Evolutionary conservation across 805 yeast species (phyloP).

Genomic region (Zygosaccharomyces pseudorouxii): DNA sequence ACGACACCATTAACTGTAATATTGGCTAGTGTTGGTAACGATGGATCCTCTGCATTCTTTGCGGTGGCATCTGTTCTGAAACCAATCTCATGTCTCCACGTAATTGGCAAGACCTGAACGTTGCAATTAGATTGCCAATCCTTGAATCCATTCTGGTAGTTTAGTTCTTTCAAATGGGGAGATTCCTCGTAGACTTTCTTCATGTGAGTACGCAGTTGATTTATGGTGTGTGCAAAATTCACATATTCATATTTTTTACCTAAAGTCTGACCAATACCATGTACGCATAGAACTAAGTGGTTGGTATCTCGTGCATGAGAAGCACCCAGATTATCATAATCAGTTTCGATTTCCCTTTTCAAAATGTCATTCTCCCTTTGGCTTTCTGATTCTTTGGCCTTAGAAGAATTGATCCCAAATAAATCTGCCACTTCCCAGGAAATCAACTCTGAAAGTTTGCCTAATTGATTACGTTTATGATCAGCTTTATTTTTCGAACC

Average conservation of each 20-base stretch:
- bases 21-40: conserved; percentile 60
- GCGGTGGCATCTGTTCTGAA: conserved; percentile 49
- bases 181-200: conserved; percentile 45
- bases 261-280: conserved; percentile 90
- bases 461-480: conserved; percentile 9
- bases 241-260: conserved; percentile 75
- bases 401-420: conserved; percentile 4
- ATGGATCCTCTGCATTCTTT: conserved; percentile 36
- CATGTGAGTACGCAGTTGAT: conserved; percentile 56
- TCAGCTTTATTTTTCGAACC: conserved; percentile 15
- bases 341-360: conserved; percentile 48
- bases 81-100: conserved; percentile 81
- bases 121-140: conserved; percentile 48
- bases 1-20: conserved; percentile 74
- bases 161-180: conserved; percentile 39
- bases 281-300: conserved; percentile 76
- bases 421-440: conserved; percentile 21
- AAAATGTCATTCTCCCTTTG: conserved; percentile 32
- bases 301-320: conserved; percentile 40
- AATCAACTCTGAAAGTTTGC: conserved; percentile 21
- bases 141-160: conserved; percentile 40
- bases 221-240: conserved; percentile 82
- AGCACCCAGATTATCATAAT: conserved; percentile 45
- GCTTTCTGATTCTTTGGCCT: conserved; percentile 3
- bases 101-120: conserved; percentile 81